These are phyloP conservation scores for Orbilia oligospora DNA, from an alignment of 2,329 filamentous ascomycete genomes.

Conservation along the genomic window DNA sequence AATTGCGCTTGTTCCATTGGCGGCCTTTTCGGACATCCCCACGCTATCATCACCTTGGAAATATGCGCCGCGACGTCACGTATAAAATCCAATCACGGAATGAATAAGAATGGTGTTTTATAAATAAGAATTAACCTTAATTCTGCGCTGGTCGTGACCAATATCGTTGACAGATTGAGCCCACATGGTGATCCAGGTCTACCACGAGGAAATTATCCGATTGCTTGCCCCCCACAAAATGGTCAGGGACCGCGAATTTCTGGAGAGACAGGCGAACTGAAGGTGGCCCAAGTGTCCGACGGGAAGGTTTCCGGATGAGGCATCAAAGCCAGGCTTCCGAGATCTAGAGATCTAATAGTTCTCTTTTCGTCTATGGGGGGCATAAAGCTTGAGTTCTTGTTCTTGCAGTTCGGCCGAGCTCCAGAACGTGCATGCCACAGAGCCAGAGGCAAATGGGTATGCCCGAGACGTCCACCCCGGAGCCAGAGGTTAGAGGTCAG, in stretches of 20 bases:
- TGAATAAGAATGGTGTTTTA: slow-evolving; percentile 8
- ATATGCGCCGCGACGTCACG: slow-evolving; percentile 35
- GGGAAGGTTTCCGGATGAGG: slow-evolving; percentile 25
- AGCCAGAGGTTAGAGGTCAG: background rate
- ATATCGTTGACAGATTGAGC: slow-evolving; percentile 44
- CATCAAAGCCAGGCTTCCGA: slow-evolving; percentile 9
- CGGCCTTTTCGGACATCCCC: slow-evolving; percentile 30
- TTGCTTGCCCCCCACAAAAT: slow-evolving; percentile 45
- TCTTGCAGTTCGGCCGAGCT: slow-evolving; percentile 18
- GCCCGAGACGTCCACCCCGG: background rate
- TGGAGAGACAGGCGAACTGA: background rate
- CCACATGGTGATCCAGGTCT: slow-evolving; percentile 35
- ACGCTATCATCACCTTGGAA: slow-evolving; percentile 30
- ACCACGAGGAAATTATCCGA: slow-evolving; percentile 58
- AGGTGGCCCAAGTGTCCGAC: slow-evolving; percentile 25
- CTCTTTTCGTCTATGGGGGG: background rate
- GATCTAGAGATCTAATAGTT: slow-evolving; percentile 9
- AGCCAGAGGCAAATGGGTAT: slow-evolving; percentile 12
- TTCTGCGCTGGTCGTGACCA: slow-evolving; percentile 44
- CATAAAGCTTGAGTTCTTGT: slow-evolving; percentile 14
- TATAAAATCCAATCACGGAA: slow-evolving; percentile 30
- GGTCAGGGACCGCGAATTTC: slow-evolving; percentile 11
- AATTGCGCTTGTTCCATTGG: slow-evolving; percentile 54
- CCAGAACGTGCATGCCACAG: background rate
- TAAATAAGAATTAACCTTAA: slow-evolving; percentile 51